Conservation (phyloP, 1,284 basidiomycete genomes). For the Boletellus dicymbophilus region DNA sequence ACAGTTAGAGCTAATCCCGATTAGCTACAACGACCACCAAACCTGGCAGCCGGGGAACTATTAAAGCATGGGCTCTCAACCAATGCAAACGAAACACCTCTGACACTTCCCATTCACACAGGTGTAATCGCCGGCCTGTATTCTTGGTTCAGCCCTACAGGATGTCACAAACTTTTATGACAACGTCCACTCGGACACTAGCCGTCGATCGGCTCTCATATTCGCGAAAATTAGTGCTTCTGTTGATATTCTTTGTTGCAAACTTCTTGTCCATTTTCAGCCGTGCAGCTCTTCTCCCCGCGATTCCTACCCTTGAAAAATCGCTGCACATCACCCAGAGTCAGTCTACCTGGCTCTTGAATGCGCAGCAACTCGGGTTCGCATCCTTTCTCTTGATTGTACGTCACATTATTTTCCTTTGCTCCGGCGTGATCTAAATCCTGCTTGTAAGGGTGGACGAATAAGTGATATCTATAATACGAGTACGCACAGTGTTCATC, state of each 20-base stretch:
- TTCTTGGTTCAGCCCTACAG: too few relatives aligned
- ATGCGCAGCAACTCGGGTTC: slow-evolving; percentile 45
- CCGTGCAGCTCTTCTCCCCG: slow-evolving; percentile 48
- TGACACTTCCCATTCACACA: too few relatives aligned
- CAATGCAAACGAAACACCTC: too few relatives aligned
- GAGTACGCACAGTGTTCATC: slow-evolving; percentile 14
- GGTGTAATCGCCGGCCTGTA: too few relatives aligned
- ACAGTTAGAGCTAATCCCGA: too few relatives aligned
- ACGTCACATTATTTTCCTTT: slow-evolving; percentile 20
- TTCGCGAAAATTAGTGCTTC: slow-evolving; percentile 34
- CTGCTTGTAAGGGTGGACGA: slow-evolving; percentile 29
- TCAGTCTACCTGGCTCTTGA: slow-evolving; percentile 37
- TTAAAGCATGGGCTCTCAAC: too few relatives aligned
- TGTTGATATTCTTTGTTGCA: slow-evolving; percentile 45
- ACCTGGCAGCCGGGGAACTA: too few relatives aligned
- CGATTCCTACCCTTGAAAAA: slow-evolving; percentile 34
- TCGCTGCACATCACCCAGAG: slow-evolving; percentile 62
- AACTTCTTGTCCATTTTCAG: slow-evolving; percentile 51
- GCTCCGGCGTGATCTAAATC: slow-evolving; percentile 10
- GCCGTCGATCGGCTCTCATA: slow-evolving; percentile 24
- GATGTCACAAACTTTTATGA: too few relatives aligned
- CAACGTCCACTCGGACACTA: too few relatives aligned
- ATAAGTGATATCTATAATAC: slow-evolving; percentile 34
- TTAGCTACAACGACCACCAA: too few relatives aligned
- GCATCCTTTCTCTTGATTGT: slow-evolving; percentile 44